Percentiles rank a stretch among this genome's conserved stretches.
Evolutionary conservation across 768 basidiomycete species (phyloP).

Genomic region (Flagelloscypha sp.): DNA sequence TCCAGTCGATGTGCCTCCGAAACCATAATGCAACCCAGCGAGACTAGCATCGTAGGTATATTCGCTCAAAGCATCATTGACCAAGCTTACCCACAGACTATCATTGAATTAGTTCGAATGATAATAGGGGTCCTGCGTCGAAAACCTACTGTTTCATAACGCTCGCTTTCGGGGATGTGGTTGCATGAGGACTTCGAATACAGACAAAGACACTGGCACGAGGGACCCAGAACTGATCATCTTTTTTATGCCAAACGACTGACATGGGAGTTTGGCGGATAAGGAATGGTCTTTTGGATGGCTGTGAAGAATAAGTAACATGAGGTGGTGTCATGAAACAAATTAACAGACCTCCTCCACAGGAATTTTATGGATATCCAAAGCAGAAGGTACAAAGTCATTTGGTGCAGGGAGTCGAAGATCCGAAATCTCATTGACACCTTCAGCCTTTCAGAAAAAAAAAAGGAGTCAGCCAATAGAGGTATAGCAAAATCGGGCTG

Average conservation of each 20-base stretch:
- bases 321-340: background rate
- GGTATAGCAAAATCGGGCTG: no score
- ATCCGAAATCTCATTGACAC: constrained; percentile 19
- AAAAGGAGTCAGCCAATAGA: constrained; percentile 2
- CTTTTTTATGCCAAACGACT: constrained; percentile 48
- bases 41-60: constrained; percentile 45
- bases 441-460: constrained; percentile 13
- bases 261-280: constrained; percentile 27
- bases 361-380: constrained; percentile 33
- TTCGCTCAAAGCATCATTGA: constrained; percentile 42
- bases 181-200: constrained; percentile 49
- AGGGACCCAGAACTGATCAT: constrained; percentile 52
- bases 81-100: constrained; percentile 50
- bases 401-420: constrained; percentile 40
- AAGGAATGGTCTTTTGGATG: constrained; percentile 26
- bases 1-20: constrained; percentile 23
- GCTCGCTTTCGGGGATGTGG: constrained; percentile 57
- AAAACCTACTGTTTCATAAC: constrained; percentile 51
- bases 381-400: constrained; percentile 39
- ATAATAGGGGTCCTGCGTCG: background rate
- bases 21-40: constrained; percentile 36
- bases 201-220: constrained; percentile 44
- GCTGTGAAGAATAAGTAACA: constrained; percentile 16
- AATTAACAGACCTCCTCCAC: constrained; percentile 16
- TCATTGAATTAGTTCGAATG: no score